Evolutionary conservation across 2,329 filamentous ascomycete genomes (phyloP).

Genomic region (Colletotrichum coccodes): DNA sequence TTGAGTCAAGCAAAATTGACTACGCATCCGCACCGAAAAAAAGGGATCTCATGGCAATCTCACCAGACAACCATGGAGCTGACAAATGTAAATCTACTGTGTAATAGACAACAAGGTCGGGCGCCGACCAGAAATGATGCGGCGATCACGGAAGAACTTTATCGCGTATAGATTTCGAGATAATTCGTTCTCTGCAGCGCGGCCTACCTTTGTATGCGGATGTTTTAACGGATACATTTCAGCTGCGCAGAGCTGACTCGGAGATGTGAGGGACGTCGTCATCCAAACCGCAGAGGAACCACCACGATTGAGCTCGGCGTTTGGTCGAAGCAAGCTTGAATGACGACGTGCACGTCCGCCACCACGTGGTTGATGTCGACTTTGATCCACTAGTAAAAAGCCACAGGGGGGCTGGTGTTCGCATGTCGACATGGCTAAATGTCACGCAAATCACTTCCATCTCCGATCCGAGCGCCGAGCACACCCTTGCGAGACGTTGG

Average conservation of each 20-base stretch:
- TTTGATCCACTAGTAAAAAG: neutral
- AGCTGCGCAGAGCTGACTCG: neutral
- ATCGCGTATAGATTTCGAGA: neutral
- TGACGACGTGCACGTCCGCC: neutral
- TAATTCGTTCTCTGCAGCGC: neutral
- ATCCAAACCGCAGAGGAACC: neutral
- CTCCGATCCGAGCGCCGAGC: conserved; percentile 24
- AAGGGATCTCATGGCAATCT: neutral
- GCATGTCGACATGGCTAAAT: neutral
- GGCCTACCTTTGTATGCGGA: neutral
- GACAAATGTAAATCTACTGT: conserved; percentile 31
- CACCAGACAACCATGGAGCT: conserved; percentile 8
- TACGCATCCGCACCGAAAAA: neutral
- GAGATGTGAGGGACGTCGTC: neutral
- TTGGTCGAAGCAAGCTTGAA: conserved; percentile 1
- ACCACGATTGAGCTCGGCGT: neutral
- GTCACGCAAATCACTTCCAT: neutral
- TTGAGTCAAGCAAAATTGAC: neutral
- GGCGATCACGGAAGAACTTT: neutral
- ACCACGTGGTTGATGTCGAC: conserved; percentile 3
- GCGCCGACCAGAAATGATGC: neutral
- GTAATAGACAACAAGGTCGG: conserved; percentile 23
- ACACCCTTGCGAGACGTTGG: neutral
- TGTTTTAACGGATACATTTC: neutral
- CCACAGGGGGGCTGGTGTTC: neutral